Conservation (phyloP, 2,329 filamentous ascomycete genomes). For the Aspergillus sp. region DNA sequence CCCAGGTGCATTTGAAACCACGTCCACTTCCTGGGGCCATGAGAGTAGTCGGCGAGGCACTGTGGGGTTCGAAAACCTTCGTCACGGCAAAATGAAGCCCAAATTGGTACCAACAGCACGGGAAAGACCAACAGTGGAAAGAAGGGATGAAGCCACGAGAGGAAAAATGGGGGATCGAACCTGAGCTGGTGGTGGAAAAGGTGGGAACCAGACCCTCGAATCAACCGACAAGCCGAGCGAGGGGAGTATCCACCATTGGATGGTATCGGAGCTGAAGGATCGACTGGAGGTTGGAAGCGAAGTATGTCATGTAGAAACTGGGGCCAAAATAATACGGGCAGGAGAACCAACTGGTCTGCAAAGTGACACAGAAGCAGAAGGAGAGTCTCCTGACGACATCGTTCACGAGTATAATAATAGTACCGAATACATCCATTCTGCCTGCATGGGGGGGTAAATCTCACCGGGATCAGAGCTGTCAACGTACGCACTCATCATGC, state of each 20-base stretch:
- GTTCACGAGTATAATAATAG: no score
- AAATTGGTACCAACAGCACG: background rate
- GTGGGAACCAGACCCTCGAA: conserved; percentile 8
- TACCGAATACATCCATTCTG: no score
- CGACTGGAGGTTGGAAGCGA: background rate
- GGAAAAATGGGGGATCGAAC: no score
- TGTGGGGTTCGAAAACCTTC: conserved; percentile 13
- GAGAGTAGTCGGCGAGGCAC: conserved; percentile 13
- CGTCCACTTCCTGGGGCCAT: conserved; percentile 43
- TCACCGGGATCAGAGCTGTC: conserved; percentile 8
- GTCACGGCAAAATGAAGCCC: no score
- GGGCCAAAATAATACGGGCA: no score
- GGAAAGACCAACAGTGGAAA: background rate
- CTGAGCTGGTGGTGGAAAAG: conserved; percentile 8
- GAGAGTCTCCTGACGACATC: no score
- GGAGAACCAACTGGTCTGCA: no score
- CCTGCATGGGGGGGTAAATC: conserved; percentile 12
- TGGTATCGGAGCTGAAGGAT: conserved; percentile 8
- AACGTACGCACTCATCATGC: background rate
- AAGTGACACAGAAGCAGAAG: background rate
- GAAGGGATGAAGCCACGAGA: background rate
- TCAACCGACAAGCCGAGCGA: conserved; percentile 9
- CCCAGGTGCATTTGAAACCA: conserved; percentile 46
- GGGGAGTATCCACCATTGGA: conserved; percentile 9
- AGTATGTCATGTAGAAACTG: no score